Base-by-base conservation (phyloP, 2,329 filamentous ascomycete genomes). In the Fusarium chaquense region DNA sequence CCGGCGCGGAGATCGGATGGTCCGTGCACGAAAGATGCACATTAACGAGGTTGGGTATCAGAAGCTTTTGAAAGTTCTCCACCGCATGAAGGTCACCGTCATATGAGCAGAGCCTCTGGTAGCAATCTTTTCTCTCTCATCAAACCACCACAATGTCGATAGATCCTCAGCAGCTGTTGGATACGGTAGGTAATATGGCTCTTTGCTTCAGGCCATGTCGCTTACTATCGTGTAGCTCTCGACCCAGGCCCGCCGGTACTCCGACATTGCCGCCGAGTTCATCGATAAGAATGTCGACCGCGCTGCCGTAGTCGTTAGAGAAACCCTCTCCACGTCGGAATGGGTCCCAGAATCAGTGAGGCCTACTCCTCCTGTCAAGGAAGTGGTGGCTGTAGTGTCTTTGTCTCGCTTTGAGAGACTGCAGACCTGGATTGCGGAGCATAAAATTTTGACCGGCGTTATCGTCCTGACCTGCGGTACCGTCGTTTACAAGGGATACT, bases 271-370 rank as follows among this genome's bases (percentile, higher is more conserved):
- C 65, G 93, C 93, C 77, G 91, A 93, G 69, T 91, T 90, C 71
- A 88, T 97, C 78, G 93, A 98, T 80, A 85, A 87, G 62, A 89
- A 94, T 76, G 90, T 97, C 79, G 93, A 97, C 75, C 85, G 86
- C 63, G 89, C 93, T 45, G 92, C 94, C 56, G 83, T 85, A 36
- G 84, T 86, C 38, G 84, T 98, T 47, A 89, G 92, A 77, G 90
- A 93, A 67, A 86, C 86, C 6, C 83, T 93, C 46, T 86, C 90
- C 38, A 84, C 89, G 38, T 86, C 89, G 56, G 81, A 85, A 77
- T 96, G 93, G 92, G 82, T 97, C 16, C 93, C 93, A 43, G 86
- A 91, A 41, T 85, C 86, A 62, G 83, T 93, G 44, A 87, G 89
- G 20, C 87, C 87, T n/a, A 79, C 74, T 40, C 87, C 88, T n/a